Conservation (phyloP, 176 grass and related monocot genomes). For the Oryza glumipatula region DNA sequence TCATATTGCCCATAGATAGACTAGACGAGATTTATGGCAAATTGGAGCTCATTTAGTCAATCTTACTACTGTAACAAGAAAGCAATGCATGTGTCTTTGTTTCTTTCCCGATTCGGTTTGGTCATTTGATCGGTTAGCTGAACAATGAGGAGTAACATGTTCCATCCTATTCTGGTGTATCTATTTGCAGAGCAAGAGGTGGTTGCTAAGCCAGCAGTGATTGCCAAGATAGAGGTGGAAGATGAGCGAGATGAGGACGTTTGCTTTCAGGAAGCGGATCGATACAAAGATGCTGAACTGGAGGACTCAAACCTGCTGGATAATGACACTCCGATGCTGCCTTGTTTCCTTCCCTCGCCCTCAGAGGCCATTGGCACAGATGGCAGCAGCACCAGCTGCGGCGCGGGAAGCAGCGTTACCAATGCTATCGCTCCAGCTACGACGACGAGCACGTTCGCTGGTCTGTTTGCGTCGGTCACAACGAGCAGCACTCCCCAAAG, state of each 20-base stretch:
- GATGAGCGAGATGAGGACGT: slow-evolving; percentile 34
- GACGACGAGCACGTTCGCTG: slow-evolving; percentile 55
- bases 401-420: slow-evolving; percentile 39
- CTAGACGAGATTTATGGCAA: slow-evolving; percentile 33
- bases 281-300: slow-evolving; percentile 34
- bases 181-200: slow-evolving; percentile 40
- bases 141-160: slow-evolving; percentile 37
- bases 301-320: slow-evolving; percentile 44
- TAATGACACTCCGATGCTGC: slow-evolving; percentile 46
- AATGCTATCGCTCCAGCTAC: slow-evolving; percentile 51
- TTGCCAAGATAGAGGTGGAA: slow-evolving; percentile 40
- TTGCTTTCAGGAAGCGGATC: slow-evolving; percentile 44
- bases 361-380: slow-evolving; percentile 56
- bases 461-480: slow-evolving; percentile 59
- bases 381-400: slow-evolving; percentile 51
- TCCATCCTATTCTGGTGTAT: slow-evolving; percentile 36
- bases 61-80: slow-evolving; percentile 27
- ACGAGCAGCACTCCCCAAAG: slow-evolving; percentile 56
- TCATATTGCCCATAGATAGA: slow-evolving; percentile 41
- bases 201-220: slow-evolving; percentile 25
- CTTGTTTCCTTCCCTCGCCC: slow-evolving; percentile 51
- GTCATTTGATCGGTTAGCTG: slow-evolving; percentile 19
- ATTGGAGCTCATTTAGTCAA: slow-evolving; percentile 26
- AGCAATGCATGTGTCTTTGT: slow-evolving; percentile 23
- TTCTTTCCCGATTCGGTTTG: slow-evolving; percentile 29